Conservation (phyloP, 2,329 filamentous ascomycete species). For the Neofusicoccum ribis region DNA sequence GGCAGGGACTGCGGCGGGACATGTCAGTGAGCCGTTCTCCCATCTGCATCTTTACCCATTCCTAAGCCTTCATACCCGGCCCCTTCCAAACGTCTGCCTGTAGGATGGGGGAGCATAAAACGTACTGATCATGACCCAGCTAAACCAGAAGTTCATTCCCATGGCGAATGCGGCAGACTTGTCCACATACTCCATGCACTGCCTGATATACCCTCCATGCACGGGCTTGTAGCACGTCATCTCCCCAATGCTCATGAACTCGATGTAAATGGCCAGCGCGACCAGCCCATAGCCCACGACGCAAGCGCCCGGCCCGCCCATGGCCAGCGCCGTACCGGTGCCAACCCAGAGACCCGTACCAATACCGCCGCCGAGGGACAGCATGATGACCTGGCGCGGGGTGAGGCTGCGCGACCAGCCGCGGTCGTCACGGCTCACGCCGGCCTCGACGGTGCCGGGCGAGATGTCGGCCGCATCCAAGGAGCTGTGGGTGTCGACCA, state of each 20-base stretch:
- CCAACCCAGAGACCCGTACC: slow-evolving; percentile 42
- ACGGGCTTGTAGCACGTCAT: slow-evolving; percentile 23
- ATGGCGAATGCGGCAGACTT: slow-evolving; percentile 36
- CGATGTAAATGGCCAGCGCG: background rate
- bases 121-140: slow-evolving; percentile 34
- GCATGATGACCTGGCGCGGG: slow-evolving; percentile 24
- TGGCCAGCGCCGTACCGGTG: slow-evolving; percentile 34
- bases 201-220: background rate
- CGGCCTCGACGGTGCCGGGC: background rate
- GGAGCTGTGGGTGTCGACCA: background rate
- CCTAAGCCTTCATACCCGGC: too few relatives aligned
- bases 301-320: slow-evolving; percentile 34
- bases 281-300: slow-evolving; percentile 36
- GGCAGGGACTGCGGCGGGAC: slow-evolving; percentile 19
- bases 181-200: background rate
- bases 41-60: too few relatives aligned
- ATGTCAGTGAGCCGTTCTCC: too few relatives aligned
- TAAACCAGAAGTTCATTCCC: slow-evolving; percentile 39
- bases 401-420: slow-evolving; percentile 12
- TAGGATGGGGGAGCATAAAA: background rate
- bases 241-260: slow-evolving; percentile 22
- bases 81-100: too few relatives aligned
- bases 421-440: background rate
- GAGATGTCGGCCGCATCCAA: background rate
- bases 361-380: slow-evolving; percentile 33